Evolutionary conservation across 225 moss, liverwort and hornwort genomes (phyloP).

Genomic region (Polytrichum commune): DNA sequence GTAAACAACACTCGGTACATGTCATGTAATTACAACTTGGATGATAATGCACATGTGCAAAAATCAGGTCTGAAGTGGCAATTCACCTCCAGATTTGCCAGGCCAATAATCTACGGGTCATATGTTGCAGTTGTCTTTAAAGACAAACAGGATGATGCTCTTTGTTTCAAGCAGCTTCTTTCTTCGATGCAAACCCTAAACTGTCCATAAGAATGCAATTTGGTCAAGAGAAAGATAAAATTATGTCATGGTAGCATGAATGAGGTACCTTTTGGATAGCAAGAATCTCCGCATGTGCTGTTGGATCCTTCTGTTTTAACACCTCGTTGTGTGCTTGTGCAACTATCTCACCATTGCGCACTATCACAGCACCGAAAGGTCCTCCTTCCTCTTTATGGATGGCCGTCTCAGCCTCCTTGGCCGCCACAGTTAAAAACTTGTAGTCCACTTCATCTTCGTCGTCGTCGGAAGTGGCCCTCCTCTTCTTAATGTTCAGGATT

Average conservation of each 20-base stretch:
- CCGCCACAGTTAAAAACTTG: slow-evolving; percentile 49
- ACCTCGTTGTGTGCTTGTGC: slow-evolving; percentile 68
- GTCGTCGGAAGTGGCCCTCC: slow-evolving; percentile 19
- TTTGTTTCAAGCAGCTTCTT: too few species aligned
- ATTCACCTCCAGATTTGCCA: too few species aligned
- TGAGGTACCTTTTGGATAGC: slow-evolving; percentile 52
- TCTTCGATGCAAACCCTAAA: too few species aligned
- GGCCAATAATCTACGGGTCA: too few species aligned
- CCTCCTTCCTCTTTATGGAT: slow-evolving; percentile 57
- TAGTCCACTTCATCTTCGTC: slow-evolving; percentile 68
- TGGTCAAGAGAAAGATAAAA: too few species aligned
- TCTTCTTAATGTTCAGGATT: slow-evolving; percentile 26
- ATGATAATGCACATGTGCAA: too few species aligned
- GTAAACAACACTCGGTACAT: too few species aligned
- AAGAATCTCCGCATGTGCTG: slow-evolving; percentile 68
- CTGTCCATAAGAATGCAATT: too few species aligned
- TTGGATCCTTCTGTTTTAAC: slow-evolving; percentile 66
- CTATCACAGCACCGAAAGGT: slow-evolving; percentile 65
- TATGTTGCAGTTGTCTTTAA: too few species aligned
- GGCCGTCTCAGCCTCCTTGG: slow-evolving; percentile 60
- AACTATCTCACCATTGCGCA: slow-evolving; percentile 53
- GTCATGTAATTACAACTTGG: too few species aligned
- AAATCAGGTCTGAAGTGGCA: too few species aligned
- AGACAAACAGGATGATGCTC: too few species aligned
- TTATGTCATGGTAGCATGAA: neutral